Evolutionary conservation across 1,284 basidiomycete genomes (phyloP), one percentile per base, ranked within the genome.

Genomic region (Athelia psychrophila): DNA sequence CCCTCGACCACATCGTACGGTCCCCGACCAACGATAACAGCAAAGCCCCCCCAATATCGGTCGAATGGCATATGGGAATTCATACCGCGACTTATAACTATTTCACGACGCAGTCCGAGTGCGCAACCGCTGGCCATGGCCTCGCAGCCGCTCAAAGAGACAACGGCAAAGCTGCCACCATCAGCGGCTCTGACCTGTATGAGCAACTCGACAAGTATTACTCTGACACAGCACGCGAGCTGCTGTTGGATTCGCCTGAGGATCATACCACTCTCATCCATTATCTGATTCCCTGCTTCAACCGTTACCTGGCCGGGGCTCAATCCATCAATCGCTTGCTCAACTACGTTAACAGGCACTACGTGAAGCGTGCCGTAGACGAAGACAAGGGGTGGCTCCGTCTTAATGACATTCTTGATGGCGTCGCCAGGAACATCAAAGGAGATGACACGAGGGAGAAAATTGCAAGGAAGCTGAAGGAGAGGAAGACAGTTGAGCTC

Each of bases 51-150:
- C 69, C 83, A 13, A 82, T 90, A 60, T 86, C 88, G 57, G 77
- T 86, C 53, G 77, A 73, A 22, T 86, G 86, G 59, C 86, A 88
- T 61, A 81, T 86, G 65, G 84, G 85, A 52, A 84, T 90, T 44
- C 86, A 89, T 67, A 86, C 87, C 20, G 84, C 86, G 23, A 83
- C 82, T 51, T 90, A 89, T 74, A 87, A 88, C 71, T 89, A 88
- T 77, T 87, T 88, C 65, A 86, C 84, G 47, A 65, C 80, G 18
- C 78, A 84, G 65, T 78, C 75, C 55, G 81, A 84, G 60, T 66
- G 68, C 49, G 61, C 69, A 48, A 70, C 68, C 40, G 47, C 63
- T 44, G 59, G 59, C 24, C 16, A 42, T n/a, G 54, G 35, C 40
- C 46, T 19, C 44, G 38, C 36, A 50, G 51, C 50, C 50, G 59